Evolutionary conservation across 116 monocot species (phyloP).

Genomic region (Trichopus zeylanicus): DNA sequence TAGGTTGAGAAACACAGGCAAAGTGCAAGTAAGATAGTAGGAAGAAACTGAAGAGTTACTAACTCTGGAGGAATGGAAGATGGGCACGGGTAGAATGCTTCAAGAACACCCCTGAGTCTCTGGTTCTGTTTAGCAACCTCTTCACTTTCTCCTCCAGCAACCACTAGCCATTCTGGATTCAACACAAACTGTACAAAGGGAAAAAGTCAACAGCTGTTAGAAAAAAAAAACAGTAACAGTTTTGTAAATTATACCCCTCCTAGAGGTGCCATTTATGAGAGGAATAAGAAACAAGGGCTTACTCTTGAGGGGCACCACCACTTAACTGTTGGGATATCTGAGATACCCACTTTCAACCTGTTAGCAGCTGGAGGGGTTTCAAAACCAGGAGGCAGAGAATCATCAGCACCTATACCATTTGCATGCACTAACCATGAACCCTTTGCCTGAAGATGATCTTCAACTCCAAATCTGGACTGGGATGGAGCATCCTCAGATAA

Average conservation of each 20-base stretch:
- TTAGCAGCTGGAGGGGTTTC: constrained; percentile 18
- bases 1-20: neutral
- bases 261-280: neutral
- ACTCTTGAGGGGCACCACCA: constrained; percentile 72
- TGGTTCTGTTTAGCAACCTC: constrained; percentile 45
- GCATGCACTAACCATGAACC: constrained; percentile 59
- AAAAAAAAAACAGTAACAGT: neutral
- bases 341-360: constrained; percentile 27
- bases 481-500: constrained; percentile 83
- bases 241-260: no score
- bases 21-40: neutral
- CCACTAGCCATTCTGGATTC: constrained; percentile 72
- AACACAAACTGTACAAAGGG: constrained; percentile 25
- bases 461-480: constrained; percentile 42
- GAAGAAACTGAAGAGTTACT: constrained; percentile 18
- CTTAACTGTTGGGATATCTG: constrained; percentile 52
- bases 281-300: constrained; percentile 6
- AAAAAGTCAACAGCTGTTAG: neutral
- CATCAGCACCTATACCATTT: constrained; percentile 28
- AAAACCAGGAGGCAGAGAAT: constrained; percentile 77
- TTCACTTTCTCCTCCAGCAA: constrained; percentile 81
- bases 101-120: constrained; percentile 54
- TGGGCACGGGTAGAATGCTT: constrained; percentile 82
- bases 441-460: constrained; percentile 86
- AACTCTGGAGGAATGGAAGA: constrained; percentile 80